Percentiles rank a stretch among this genome's conserved stretches.
phyloP scores from a whole-genome alignment of 2,329 filamentous ascomycete genomes.

The Beauveria sp. region DNA sequence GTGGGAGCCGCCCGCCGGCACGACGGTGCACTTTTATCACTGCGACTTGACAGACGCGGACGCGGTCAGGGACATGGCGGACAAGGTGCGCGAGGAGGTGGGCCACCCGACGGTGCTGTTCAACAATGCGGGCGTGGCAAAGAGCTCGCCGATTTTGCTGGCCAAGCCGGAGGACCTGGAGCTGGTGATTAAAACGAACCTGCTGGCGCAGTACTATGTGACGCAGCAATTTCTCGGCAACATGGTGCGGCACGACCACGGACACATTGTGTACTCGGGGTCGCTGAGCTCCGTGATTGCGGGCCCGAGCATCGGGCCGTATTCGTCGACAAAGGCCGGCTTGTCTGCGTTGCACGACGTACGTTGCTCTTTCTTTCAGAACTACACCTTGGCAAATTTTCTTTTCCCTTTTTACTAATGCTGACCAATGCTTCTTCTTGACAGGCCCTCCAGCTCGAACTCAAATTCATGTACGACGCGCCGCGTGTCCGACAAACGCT shows the following conservation, averaged over 20 bases:
- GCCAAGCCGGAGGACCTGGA: constrained; percentile 23
- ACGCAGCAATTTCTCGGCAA: constrained; percentile 50
- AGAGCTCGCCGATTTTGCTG: constrained; percentile 22
- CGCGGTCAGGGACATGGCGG: constrained; percentile 22
- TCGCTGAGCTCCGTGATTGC: constrained; percentile 48
- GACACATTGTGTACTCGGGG: constrained; percentile 57
- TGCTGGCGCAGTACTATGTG: constrained; percentile 52
- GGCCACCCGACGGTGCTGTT: constrained; percentile 31
- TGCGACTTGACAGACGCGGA: constrained; percentile 28
- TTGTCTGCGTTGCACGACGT: constrained; percentile 24
- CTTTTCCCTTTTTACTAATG: not conserved
- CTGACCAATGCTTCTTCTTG: not conserved
- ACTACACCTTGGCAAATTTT: too few species aligned
- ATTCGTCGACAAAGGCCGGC: constrained; percentile 46
- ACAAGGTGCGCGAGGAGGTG: constrained; percentile 23
- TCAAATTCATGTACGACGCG: constrained; percentile 23
- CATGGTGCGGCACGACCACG: constrained; percentile 52
- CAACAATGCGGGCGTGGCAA: constrained; percentile 28
- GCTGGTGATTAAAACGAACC: constrained; percentile 36
- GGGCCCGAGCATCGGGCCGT: constrained; percentile 51
- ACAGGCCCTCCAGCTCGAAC: constrained; percentile 23
- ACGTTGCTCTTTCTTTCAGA: not conserved
- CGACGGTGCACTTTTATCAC: constrained; percentile 23
- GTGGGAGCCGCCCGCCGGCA: constrained; percentile 19
- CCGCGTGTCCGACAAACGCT: constrained; percentile 22